These are phyloP conservation scores for Thielaviopsis cerberus DNA, from an alignment of 2,329 filamentous ascomycete species.

Conservation along the genomic window DNA sequence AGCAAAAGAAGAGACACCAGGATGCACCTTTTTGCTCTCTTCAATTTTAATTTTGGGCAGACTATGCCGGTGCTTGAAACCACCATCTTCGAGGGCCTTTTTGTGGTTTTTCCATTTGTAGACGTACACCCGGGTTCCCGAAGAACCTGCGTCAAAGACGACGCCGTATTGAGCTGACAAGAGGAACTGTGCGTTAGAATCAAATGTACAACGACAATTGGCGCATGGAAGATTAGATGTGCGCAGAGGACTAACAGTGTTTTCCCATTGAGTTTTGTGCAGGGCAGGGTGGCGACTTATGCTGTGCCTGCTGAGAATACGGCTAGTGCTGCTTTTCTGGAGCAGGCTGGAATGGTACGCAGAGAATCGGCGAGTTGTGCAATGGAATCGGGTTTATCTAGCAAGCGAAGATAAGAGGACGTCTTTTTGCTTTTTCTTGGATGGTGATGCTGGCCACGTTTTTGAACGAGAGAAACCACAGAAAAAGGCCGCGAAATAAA, in stretches of 20 bases:
- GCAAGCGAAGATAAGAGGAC: not conserved
- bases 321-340: too few relatives aligned
- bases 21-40: slow-evolving; percentile 82
- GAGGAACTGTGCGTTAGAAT: not conserved
- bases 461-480: too few relatives aligned
- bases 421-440: too few relatives aligned
- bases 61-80: slow-evolving; percentile 28
- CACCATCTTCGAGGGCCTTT: slow-evolving; percentile 20
- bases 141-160: slow-evolving; percentile 93
- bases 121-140: slow-evolving; percentile 83
- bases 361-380: not conserved
- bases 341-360: not conserved
- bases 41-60: slow-evolving; percentile 70
- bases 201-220: not conserved
- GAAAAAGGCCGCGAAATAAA: not conserved
- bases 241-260: not conserved
- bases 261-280: not conserved
- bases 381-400: not conserved
- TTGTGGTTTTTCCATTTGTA: slow-evolving; percentile 79
- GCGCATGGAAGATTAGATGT: not conserved
- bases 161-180: slow-evolving; percentile 58
- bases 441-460: too few relatives aligned
- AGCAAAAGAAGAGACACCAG: slow-evolving; percentile 81
- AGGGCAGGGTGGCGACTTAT: not conserved
- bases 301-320: not conserved